A percentile compares a stretch with the other conserved stretches of the same genome.
These are phyloP conservation scores for Coemansia sp. DNA, from an alignment of 192 early-diverging fungal genomes.

Conservation along the genomic window DNA sequence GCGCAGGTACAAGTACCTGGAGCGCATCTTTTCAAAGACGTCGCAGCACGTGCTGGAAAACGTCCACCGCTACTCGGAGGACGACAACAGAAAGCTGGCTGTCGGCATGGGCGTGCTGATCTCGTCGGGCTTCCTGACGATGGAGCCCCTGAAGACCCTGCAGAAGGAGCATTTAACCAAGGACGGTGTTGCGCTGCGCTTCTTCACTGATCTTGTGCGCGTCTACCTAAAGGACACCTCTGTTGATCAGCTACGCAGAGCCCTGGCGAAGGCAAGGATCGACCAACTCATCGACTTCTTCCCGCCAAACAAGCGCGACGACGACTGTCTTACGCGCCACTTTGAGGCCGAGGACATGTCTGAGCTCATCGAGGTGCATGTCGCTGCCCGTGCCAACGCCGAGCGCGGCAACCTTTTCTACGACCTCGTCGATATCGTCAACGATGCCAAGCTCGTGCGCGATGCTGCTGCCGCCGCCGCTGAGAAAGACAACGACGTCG, in stretches of 20 bases:
- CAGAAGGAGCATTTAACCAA: slow-evolving; percentile 95
- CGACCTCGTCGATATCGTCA: slow-evolving; percentile 62
- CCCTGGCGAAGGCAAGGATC: slow-evolving; percentile 69
- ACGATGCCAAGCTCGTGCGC: slow-evolving; percentile 27
- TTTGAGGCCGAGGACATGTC: slow-evolving; percentile 93
- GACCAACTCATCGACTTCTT: slow-evolving; percentile 81
- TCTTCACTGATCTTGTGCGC: slow-evolving; percentile 80
- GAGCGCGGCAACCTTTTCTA: slow-evolving; percentile 66
- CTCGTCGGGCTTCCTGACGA: slow-evolving; percentile 63
- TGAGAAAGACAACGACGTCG: neutral
- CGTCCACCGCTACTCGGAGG: slow-evolving; percentile 82
- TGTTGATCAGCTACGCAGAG: slow-evolving; percentile 72
- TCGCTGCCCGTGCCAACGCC: slow-evolving; percentile 65
- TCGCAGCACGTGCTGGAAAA: slow-evolving; percentile 81
- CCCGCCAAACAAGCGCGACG: slow-evolving; percentile 86
- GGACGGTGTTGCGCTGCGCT: slow-evolving; percentile 81
- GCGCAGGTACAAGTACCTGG: slow-evolving; percentile 92
- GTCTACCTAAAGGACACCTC: slow-evolving; percentile 74
- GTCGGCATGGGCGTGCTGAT: slow-evolving; percentile 73
- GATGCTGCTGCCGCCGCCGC: neutral
- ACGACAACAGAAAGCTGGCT: slow-evolving; percentile 79
- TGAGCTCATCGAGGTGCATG: slow-evolving; percentile 78
- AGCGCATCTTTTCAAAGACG: slow-evolving; percentile 81
- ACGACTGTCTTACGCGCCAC: slow-evolving; percentile 85
- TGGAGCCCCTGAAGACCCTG: slow-evolving; percentile 72